Evolutionary conservation across 495 filamentous ascomycete species (phyloP).

Genomic region (Sphaerosporella brunnea): DNA sequence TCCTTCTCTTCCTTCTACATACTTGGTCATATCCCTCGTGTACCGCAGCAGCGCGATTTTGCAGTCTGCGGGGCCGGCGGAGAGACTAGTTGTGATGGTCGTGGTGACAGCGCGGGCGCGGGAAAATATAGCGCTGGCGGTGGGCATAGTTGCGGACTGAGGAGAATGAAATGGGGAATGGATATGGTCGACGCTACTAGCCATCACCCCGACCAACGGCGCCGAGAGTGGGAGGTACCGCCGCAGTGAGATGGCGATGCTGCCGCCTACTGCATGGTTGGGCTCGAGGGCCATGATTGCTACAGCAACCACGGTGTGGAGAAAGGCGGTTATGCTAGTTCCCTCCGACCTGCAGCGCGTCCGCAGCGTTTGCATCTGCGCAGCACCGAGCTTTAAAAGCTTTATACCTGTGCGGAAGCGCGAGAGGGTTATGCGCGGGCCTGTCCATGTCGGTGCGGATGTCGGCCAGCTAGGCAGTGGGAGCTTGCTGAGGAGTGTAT

Average conservation of each 20-base stretch:
- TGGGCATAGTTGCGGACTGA: no score
- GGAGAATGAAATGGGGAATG: no score
- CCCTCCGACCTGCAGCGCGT: neutral
- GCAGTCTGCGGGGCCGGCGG: neutral
- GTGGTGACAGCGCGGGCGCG: neutral
- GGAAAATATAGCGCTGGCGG: neutral
- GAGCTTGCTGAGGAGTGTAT: neutral
- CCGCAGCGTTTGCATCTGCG: neutral
- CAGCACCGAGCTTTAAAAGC: neutral
- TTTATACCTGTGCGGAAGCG: neutral
- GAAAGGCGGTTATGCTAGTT: neutral
- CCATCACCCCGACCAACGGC: neutral
- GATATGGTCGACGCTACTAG: neutral
- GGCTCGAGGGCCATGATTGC: neutral
- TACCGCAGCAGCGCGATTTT: neutral
- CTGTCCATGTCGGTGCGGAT: neutral
- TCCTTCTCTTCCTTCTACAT: neutral
- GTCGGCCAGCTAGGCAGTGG: neutral
- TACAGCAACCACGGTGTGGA: neutral
- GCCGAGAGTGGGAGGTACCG: neutral
- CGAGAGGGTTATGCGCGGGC: neutral
- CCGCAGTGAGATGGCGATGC: neutral
- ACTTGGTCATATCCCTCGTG: neutral
- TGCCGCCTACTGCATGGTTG: neutral
- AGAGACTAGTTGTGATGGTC: neutral